A percentile compares a stretch with the other conserved stretches of the same genome.
Conservation (phyloP, 768 basidiomycete species). For the Leccinum uliginosum region DNA sequence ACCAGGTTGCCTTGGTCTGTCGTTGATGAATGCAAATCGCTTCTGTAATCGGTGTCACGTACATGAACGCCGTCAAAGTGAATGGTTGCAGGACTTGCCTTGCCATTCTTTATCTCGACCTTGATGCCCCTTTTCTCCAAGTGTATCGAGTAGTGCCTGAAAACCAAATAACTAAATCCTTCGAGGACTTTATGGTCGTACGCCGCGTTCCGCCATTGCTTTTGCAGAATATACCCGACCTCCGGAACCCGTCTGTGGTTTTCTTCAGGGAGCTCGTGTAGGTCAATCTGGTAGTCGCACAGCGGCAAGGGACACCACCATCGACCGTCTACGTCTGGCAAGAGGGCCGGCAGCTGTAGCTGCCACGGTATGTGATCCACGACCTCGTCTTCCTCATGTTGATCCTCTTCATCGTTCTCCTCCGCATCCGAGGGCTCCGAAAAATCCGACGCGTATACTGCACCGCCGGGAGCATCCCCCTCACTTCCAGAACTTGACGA, state of each 20-base stretch:
- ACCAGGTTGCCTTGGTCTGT: slow-evolving; percentile 1
- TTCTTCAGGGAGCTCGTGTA: slow-evolving; percentile 38
- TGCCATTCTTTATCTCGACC: slow-evolving; percentile 13
- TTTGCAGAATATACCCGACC: slow-evolving; percentile 25
- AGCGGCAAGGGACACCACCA: slow-evolving; percentile 49
- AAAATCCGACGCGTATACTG: slow-evolving; percentile 55
- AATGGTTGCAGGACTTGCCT: slow-evolving; percentile 7
- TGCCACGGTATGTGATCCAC: slow-evolving; percentile 34
- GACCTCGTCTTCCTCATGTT: slow-evolving; percentile 16
- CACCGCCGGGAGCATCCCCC: slow-evolving; percentile 3
- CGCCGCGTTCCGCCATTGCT: slow-evolving; percentile 33
- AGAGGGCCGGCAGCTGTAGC: slow-evolving; percentile 33
- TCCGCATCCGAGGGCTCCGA: slow-evolving; percentile 46
- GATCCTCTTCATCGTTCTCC: slow-evolving; percentile 35
- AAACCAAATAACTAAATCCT: slow-evolving; percentile 25
- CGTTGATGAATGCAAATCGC: slow-evolving; percentile 8
- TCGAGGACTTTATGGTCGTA: slow-evolving; percentile 25
- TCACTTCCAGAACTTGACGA: slow-evolving; percentile 25
- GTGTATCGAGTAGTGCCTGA: slow-evolving; percentile 25
- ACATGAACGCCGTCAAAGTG: background rate
- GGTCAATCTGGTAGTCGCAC: slow-evolving; percentile 45
- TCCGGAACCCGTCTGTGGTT: slow-evolving; percentile 25
- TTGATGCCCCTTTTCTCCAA: slow-evolving; percentile 18
- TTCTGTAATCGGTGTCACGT: slow-evolving; percentile 7
- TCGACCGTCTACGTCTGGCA: slow-evolving; percentile 40